A percentile compares a stretch with the other conserved stretches of the same genome.
Evolutionary conservation across 2,329 filamentous ascomycete genomes (phyloP).

Genomic region (Cadophora malorum): DNA sequence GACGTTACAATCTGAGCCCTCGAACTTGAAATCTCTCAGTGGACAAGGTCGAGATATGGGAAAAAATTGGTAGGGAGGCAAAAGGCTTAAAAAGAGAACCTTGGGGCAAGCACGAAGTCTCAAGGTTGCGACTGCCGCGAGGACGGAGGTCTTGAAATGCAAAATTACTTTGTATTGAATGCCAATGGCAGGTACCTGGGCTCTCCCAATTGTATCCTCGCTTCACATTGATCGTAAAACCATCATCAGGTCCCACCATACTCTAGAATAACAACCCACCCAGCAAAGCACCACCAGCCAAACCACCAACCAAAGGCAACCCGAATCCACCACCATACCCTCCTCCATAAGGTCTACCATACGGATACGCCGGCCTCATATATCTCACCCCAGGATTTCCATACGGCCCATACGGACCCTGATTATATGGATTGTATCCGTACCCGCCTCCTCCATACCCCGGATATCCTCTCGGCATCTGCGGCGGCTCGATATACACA

Average conservation of each 20-base stretch:
- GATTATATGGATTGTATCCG: constrained; percentile 54
- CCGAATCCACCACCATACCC: constrained; percentile 55
- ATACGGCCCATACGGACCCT: constrained; percentile 54
- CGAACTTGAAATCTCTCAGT: too few species aligned
- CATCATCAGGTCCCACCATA: neutral
- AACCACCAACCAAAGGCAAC: constrained; percentile 52
- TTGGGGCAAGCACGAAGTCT: too few species aligned
- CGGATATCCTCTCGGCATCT: constrained; percentile 42
- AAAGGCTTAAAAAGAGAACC: too few species aligned
- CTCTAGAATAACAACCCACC: constrained; percentile 49
- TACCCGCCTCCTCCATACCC: constrained; percentile 45
- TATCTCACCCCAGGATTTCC: constrained; percentile 55
- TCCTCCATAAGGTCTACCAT: constrained; percentile 51
- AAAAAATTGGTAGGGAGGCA: too few species aligned
- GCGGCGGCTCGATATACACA: constrained; percentile 64
- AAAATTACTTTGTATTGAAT: too few species aligned
- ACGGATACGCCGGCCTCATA: constrained; percentile 55
- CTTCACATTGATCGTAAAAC: too few species aligned
- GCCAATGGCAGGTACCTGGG: too few species aligned
- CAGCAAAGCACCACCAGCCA: constrained; percentile 54
- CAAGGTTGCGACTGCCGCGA: too few species aligned
- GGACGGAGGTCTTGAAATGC: too few species aligned
- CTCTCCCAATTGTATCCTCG: too few species aligned
- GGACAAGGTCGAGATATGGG: too few species aligned
- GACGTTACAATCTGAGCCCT: too few species aligned